Evolutionary conservation across 192 early-diverging fungal genomes (phyloP), one percentile per base, ranked within the genome.

Genomic region (Spizellomyces sp.): DNA sequence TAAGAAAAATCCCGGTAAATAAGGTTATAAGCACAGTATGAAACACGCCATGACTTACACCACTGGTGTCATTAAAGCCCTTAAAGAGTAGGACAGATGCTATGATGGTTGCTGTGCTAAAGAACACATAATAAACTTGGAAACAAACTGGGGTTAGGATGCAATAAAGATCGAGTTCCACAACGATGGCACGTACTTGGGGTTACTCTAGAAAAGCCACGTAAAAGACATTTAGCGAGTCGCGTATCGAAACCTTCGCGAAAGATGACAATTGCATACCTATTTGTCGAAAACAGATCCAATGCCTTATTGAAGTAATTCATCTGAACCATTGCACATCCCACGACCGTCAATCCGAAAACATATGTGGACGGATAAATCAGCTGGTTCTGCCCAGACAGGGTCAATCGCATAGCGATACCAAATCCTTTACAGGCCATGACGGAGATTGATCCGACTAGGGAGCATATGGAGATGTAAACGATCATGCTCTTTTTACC

Each of bases 221-320:
- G 27, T 36, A 36, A 15, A 61, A 12, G 0, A 54, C 17, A 36
- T 36, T 36, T 36, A 36, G 27, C 27, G 27, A 36, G 27, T 3
- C 27, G 27, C 27, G 3, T 36, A 36, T 36, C 27, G 27, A 36
- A 58, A 61, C 75, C 83, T 79, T 82, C 85, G 27, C 27, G 27
- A 36, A 0, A 36, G 27, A 36, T 36, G 1, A 36, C 27, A 36
- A 86, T 36, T 36, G 3, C 27, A 36, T 36, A 36, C 27, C 93
- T 76, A 74, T 95, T 96, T 58, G 96, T 96, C 22, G 91, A 92
- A 75, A 96, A 98, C 67, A 90, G 80, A 70, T 94, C 94, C 42
- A 98, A 80, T 17, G 96, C 94, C 82, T 96, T 98, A 85, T 98
- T 98, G 68, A 98, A 95, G 79, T 96, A 98, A 79, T 98, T 98